Percentiles rank a stretch among this genome's conserved stretches.
phyloP scores from a whole-genome alignment of 1,139 yeast genomes.

The Pichia sp. region DNA sequence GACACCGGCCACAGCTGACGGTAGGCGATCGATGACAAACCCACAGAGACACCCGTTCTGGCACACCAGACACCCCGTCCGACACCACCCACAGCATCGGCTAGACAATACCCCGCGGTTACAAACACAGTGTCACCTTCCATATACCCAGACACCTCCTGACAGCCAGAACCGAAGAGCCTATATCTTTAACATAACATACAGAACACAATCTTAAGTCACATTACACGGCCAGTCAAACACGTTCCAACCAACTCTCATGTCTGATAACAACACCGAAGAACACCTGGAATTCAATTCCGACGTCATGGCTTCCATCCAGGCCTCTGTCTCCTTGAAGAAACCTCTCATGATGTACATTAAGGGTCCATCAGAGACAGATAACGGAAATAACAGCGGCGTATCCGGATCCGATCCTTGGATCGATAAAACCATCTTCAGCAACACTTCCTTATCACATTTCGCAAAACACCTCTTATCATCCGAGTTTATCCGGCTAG shows the following conservation, averaged over 20 bases:
- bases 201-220: not conserved
- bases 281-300: constrained; percentile 3
- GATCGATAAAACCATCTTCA: constrained; percentile 23
- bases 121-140: too few species aligned
- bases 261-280: not conserved
- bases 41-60: too few species aligned
- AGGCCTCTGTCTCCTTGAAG: constrained; percentile 34
- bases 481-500: constrained; percentile 41
- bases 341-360: constrained; percentile 46
- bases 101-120: too few species aligned
- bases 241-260: not conserved
- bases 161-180: too few species aligned
- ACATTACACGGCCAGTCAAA: not conserved
- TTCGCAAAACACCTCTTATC: constrained; percentile 11
- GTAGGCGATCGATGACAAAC: too few species aligned
- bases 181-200: too few species aligned
- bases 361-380: constrained; percentile 24
- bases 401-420: constrained; percentile 30
- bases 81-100: too few species aligned
- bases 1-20: too few species aligned
- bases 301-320: constrained; percentile 34
- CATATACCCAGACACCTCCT: too few species aligned
- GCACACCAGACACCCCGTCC: too few species aligned
- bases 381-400: constrained; percentile 11
- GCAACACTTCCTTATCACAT: constrained; percentile 15